These are phyloP conservation scores for Fusarium pilosicola DNA, from an alignment of 2,329 filamentous ascomycete genomes.

Conservation along the genomic window DNA sequence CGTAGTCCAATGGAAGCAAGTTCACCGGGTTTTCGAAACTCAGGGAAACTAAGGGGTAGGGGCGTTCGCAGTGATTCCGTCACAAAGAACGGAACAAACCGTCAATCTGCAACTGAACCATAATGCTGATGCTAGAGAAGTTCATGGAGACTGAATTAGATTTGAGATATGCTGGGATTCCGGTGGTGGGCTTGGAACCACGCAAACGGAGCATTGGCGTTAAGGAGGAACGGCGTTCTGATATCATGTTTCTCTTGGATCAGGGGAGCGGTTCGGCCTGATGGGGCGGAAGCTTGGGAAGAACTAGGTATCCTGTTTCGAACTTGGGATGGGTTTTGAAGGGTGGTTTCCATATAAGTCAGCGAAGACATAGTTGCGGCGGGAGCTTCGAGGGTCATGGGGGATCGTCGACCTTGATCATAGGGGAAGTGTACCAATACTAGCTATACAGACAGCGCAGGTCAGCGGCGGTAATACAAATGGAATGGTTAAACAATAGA, in stretches of 20 bases:
- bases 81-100: neutral
- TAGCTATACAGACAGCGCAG: neutral
- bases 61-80: no score
- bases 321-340: neutral
- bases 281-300: neutral
- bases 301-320: no score
- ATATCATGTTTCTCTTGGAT: neutral
- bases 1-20: neutral
- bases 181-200: no score
- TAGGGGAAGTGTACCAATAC: no score
- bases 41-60: neutral
- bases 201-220: neutral
- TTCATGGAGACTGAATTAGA: accelerated
- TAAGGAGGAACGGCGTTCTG: neutral
- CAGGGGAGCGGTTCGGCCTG: neutral
- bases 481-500: no score
- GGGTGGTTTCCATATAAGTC: neutral
- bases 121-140: accelerated
- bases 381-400: neutral
- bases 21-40: neutral
- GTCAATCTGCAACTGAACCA: neutral
- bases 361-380: neutral
- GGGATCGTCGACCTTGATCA: neutral
- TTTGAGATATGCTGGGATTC: neutral
- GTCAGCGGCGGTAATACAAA: neutral